Base-by-base conservation (phyloP, 2,329 filamentous ascomycete species). In the Xylariaceae sp. region DNA sequence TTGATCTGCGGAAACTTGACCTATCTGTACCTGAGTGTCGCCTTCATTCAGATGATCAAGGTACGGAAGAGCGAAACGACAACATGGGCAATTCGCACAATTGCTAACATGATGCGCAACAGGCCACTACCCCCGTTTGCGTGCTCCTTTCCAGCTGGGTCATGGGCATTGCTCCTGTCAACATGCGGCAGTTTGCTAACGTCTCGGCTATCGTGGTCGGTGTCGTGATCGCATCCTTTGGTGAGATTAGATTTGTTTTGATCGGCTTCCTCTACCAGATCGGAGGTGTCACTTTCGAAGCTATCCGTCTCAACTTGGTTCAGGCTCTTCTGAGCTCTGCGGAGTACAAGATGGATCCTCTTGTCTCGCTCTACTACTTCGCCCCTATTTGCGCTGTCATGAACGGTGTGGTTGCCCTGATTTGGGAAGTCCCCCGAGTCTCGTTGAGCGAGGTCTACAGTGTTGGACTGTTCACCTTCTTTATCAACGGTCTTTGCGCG, bases 11-110 rank as follows among this genome's bases (percentile, higher is more conserved):
- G 92, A 72, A 97, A 97, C 80, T 78, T 96, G 77, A 92, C 93
- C 68, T 97, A 97, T 74, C 84, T 97, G 57, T 96, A 97, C 77
- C 85, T 97, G 62, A 94, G 89, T 67, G 93, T 97, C 60, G 89
- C 93, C 62, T 97, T 97, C 76, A 97, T 97, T 71, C 93, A 97
- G 82, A 97, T 97, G 93, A 87, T 97, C 75, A 97, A 97, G 89
- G 88, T 91, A 65, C 35, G 67, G 55, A 53, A 4, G 10, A 3
- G 7, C 1, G 1, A 39, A 2, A 18, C 17, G 17, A 8, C 37
- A 35, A 10, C 15, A 17, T 42, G 8, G 8, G 23, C 11, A 49
- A 9, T 17, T 18, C 56, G 42, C 30, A 7, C 9, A 44, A 42
- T 45, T 7, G 59, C 62, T 68, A 50, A 67, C 52, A 37, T 53